Evolutionary conservation across 2,329 filamentous ascomycete genomes (phyloP), one percentile per base, ranked within the genome.

Genomic region (Trematosphaeria pertusa): DNA sequence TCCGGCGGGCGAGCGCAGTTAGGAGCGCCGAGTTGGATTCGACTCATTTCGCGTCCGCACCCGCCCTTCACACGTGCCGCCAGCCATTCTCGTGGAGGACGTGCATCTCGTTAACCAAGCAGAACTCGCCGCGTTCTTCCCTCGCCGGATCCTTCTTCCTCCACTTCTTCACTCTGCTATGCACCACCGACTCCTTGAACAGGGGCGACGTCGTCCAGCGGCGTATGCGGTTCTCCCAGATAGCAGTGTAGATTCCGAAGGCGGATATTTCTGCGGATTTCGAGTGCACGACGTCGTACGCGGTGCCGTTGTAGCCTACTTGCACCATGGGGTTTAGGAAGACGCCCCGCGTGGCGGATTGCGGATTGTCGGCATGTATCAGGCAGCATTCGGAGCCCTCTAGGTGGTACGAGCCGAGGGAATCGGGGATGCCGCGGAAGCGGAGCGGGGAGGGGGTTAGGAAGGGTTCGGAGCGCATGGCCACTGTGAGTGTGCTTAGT

Each of bases 321-420:
- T 86, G 76, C 11, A 89, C 86, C n/a, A 79, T 78, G 2, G 87
- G 86, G 65, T 91, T 91, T 30, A 90, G 63, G 66, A 78, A 90
- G 5, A 89, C 82, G 38, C 87, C 84, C 43, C 75, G 69, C 5
- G 48, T 57, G 1, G 43, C 62, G 4, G 78, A 78, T 4, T 85
- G 71, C 1, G 81, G 82, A 58, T 89, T 90, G 61, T 90, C 87
- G 2, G 83, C 82, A 63, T 90, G 87, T 43, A 90, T 84, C 41
- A 92, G 80, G 69, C 89, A 92, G 74, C 88, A 91, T 70, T 92
- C 88, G 11, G 84, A 88, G n/a, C 79, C 88, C 69, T 92, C 89
- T 19, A 91, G 75, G 61, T 89, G 87, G 19, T 75, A 61, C 3
- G 57, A 48, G 0, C 79, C 78, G 1, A 93, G 80, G 3, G 78